phyloP scores from a whole-genome alignment of 2,329 filamentous ascomycete species.

The Aureobasidium namibiae region DNA sequence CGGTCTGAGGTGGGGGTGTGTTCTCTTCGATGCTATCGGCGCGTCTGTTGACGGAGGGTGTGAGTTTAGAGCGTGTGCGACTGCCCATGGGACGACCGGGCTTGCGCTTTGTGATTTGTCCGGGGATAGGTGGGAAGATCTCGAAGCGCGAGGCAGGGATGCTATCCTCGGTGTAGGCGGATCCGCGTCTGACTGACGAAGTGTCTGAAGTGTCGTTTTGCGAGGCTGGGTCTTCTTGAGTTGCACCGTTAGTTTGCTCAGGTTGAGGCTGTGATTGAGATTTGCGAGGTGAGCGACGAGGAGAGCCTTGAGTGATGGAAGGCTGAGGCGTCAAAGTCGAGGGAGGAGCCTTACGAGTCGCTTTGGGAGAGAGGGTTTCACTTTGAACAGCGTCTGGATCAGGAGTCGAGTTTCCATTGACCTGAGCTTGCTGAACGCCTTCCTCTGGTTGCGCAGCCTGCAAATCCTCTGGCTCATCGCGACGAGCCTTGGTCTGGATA shows the following conservation, averaged over 20 bases:
- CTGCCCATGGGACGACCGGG: slow-evolving; percentile 23
- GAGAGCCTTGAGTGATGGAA: slow-evolving; percentile 20
- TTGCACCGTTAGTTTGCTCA: slow-evolving; percentile 22
- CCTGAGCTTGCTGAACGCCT: slow-evolving; percentile 31
- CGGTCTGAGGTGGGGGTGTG: slow-evolving; percentile 18
- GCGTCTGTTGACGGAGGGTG: background rate
- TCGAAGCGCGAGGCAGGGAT: slow-evolving; percentile 68
- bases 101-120: slow-evolving; percentile 29
- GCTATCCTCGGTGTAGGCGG: slow-evolving; percentile 10
- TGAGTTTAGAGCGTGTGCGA: slow-evolving; percentile 18
- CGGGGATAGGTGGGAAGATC: slow-evolving; percentile 63
- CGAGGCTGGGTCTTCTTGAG: background rate
- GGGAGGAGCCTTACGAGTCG: slow-evolving; percentile 4
- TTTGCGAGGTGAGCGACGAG: slow-evolving; percentile 25
- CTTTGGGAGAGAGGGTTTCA: slow-evolving; percentile 3
- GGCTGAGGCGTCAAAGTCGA: slow-evolving; percentile 22
- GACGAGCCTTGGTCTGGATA: slow-evolving; percentile 76
- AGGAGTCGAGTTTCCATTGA: slow-evolving; percentile 8
- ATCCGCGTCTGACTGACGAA: slow-evolving; percentile 4
- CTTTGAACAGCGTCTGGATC: background rate
- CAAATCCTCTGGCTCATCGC: slow-evolving; percentile 59
- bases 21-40: slow-evolving; percentile 12
- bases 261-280: slow-evolving; percentile 11
- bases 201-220: background rate
- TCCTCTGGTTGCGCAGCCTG: slow-evolving; percentile 34